These are phyloP conservation scores for Jamesozyma piceae DNA, from an alignment of 805 yeast species.

Conservation along the genomic window DNA sequence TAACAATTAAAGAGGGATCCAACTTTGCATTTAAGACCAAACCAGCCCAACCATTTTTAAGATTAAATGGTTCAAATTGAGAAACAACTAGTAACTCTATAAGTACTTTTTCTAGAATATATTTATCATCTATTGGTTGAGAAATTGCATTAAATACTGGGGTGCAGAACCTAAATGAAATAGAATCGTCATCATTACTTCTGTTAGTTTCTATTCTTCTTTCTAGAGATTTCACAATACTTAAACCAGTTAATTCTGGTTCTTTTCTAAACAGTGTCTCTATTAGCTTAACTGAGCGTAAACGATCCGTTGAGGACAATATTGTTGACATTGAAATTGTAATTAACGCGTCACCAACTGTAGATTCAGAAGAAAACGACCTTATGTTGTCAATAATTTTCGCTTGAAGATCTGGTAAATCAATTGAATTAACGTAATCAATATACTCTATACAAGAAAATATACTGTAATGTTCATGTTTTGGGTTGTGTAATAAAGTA, in stretches of 20 bases:
- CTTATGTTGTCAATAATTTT: conserved; percentile 8
- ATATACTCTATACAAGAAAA: conserved; percentile 21
- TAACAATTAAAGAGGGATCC: conserved; percentile 58
- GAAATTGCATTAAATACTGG: conserved; percentile 35
- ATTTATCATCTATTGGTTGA: conserved; percentile 20
- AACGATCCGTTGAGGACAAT: conserved; percentile 31
- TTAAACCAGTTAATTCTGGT: conserved; percentile 35
- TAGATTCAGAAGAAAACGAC: conserved; percentile 7
- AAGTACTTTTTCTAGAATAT: conserved; percentile 28
- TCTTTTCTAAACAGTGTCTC: conserved; percentile 25
- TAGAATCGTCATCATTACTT: conserved; percentile 16
- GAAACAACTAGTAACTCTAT: conserved; percentile 35
- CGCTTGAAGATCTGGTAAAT: conserved; percentile 3
- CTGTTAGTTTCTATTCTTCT: conserved; percentile 16
- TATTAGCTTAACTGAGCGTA: conserved; percentile 30
- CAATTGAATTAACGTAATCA: conserved; percentile 10
- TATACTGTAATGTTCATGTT: conserved; percentile 33
- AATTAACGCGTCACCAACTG: conserved; percentile 43
- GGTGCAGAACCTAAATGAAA: conserved; percentile 25
- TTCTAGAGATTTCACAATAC: conserved; percentile 38
- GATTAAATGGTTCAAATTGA: conserved; percentile 35
- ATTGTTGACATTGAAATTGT: conserved; percentile 37
- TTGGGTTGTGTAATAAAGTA: conserved; percentile 30
- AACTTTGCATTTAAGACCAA: conserved; percentile 47
- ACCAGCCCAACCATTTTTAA: conserved; percentile 67